A percentile compares a stretch with the other conserved stretches of the same genome.
phyloP scores from a whole-genome alignment of 306 rosid species.

The Trichosanthes cucumerina region DNA sequence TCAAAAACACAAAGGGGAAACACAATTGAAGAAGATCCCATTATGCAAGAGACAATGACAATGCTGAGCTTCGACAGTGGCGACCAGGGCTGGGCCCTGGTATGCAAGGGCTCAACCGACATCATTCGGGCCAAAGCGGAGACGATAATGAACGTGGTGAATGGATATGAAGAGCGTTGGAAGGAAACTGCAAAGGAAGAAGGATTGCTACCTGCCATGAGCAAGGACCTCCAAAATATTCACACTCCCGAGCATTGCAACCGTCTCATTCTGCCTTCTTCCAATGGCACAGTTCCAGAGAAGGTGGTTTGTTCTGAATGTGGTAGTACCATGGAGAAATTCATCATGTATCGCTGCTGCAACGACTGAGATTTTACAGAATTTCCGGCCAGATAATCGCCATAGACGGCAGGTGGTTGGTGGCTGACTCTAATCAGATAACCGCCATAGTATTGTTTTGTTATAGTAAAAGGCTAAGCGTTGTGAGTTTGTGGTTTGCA shows the following conservation, averaged over 20 bases:
- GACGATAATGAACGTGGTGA: constrained; percentile 15
- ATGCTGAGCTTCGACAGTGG: constrained; percentile 40
- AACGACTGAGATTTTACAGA: neutral
- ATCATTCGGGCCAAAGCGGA: constrained; percentile 31
- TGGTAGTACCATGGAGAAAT: constrained; percentile 74
- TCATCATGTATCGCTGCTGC: constrained; percentile 84
- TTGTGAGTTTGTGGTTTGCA: neutral
- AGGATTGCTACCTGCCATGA: constrained; percentile 26
- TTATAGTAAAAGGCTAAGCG: neutral
- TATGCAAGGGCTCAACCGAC: constrained; percentile 26
- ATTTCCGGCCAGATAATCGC: no score
- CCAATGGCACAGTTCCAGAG: constrained; percentile 42
- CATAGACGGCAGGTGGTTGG: no score
- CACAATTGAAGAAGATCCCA: constrained; percentile 19
- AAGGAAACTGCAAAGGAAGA: constrained; percentile 14
- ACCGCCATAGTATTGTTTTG: no score
- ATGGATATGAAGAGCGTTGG: constrained; percentile 34
- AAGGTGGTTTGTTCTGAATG: constrained; percentile 75
- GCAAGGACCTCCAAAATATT: constrained; percentile 11
- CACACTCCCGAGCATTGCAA: constrained; percentile 15
- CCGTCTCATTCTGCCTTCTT: constrained; percentile 8
- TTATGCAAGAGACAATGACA: constrained; percentile 39
- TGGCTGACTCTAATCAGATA: no score
- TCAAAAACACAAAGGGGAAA: constrained; percentile 39
- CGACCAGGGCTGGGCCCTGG: constrained; percentile 30